Base-by-base conservation (phyloP, 352 stramenopile genomes). In the Pythium angustatum region DNA sequence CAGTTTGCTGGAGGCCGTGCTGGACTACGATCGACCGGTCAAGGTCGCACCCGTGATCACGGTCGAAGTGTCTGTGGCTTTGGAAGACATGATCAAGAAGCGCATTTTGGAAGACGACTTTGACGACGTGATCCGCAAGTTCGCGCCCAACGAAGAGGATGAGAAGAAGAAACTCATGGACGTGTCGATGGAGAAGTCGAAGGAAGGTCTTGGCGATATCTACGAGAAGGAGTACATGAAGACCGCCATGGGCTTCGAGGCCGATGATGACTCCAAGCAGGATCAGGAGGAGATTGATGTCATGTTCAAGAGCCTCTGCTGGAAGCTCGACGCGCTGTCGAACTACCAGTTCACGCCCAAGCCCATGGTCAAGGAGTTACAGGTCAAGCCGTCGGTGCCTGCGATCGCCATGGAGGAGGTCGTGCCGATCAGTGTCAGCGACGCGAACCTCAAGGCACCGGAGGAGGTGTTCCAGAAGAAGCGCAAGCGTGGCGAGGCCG, bases 191-290 rank as follows among this genome's bases (percentile, higher is more conserved):
- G 88, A 97, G 73, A 97, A 97, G 68, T 90, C 77, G 33, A 96
- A 91, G 73, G 78, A 96, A 51, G 90, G 91, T 49, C 77, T 98
- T 28, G 94, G 94, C 9, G 94, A 98, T 66, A 85, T 98, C 49
- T 98, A 98, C 71, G 94, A 98, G 69, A 93, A 96, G 55, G 94
- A 98, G 74, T 98, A 98, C 75, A 88, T 98, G 71, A 98, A 98
- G 80, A 97, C 90, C 8, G 88, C 90, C 5, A 88, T 96, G 69
- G 93, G 94, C 58, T 98, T 97, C 58, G 94, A 98, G 64, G 82
- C 87, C 33, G 90, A 98, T 64, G 90, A 93, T 30, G 89, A 91
- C 43, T 92, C 95, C 58, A 97, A 83, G 68, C 87, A 97, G 71
- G 93, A 96, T 48, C 92, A 98, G 60, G 86, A 96, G 30, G 94